Evolutionary conservation across 1,284 basidiomycete genomes (phyloP), one percentile per base, ranked within the genome.

Genomic region (Cryptococcus wingfieldii): DNA sequence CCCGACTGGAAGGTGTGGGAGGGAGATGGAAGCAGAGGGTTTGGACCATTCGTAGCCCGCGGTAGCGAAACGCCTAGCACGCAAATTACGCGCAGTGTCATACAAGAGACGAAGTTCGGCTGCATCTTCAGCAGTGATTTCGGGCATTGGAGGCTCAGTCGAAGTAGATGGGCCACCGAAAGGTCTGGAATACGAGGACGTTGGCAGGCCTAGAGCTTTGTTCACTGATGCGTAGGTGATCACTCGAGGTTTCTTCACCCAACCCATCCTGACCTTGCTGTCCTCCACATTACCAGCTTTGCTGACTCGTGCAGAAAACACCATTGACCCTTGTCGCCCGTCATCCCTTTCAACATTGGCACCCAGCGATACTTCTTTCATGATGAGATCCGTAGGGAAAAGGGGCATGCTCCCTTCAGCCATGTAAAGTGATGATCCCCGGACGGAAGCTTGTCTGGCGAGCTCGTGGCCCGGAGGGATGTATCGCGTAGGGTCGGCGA

Each of bases 401-500:
- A 96, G 84, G 0, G 88, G 83, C 61, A 78, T 81, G 2, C 84
- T 82, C 14, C 81, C 79, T 56, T 90, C 83, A 0, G 82, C 77
- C 47, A 89, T 81, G 73, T 91, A 95, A 1, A 78, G 68, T 0
- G 86, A 83, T 47, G 81, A 74, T 1, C 77, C 77, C 53, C 79
- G 77, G 39, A 77, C 72, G 10, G 80, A 77, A 0, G 91, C 90
- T 4, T 77, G 68, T 34, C 80, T 74, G 0, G 86, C 80, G 1
- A 90, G 69, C 2, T 77, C 62, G 69, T 92, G 86, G 0, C 80
- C 81, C 0, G 86, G 86, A 16, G 84, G 84, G n/a, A 99, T 78
- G 55, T 86, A 69, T 2, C 87, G 80, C 0, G 91, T 94, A 0
- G 95, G 94, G 72, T 99, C 95, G 8, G 96, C 95, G 53, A 99